A percentile compares a stretch with the other conserved stretches of the same genome.
Evolutionary conservation across 352 stramenopile genomes (phyloP).

Genomic region (Pythium insidiosum): DNA sequence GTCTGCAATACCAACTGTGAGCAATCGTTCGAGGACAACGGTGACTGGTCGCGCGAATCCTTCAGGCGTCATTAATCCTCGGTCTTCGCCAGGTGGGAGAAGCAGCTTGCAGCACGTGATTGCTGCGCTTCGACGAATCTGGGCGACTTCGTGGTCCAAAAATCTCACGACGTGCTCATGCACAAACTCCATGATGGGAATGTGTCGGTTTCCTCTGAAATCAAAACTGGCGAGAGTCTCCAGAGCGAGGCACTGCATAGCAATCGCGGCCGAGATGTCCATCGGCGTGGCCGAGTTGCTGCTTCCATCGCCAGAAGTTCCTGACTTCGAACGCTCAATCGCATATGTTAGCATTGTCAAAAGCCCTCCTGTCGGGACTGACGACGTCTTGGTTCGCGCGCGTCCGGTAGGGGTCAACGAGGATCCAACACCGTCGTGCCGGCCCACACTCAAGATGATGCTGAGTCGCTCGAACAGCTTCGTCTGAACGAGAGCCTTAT

Average conservation of each 20-base stretch:
- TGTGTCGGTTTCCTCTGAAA: conserved; percentile 77
- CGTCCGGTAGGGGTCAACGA: conserved; percentile 51
- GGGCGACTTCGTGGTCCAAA: conserved; percentile 76
- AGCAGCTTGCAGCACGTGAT: conserved; percentile 85
- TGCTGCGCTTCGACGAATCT: conserved; percentile 80
- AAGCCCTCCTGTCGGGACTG: conserved; percentile 56
- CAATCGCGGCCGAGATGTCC: conserved; percentile 44
- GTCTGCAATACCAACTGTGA: conserved; percentile 83
- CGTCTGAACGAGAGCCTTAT: conserved; percentile 73
- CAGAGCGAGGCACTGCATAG: conserved; percentile 77
- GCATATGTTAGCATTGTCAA: conserved; percentile 65
- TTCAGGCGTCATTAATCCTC: conserved; percentile 46
- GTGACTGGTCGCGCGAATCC: conserved; percentile 69
- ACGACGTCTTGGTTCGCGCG: conserved; percentile 62
- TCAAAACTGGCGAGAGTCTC: conserved; percentile 84
- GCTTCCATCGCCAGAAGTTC: conserved; percentile 26
- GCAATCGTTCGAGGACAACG: conserved; percentile 65
- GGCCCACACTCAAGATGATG: conserved; percentile 42
- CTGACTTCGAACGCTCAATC: conserved; percentile 33
- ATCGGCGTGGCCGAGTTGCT: conserved; percentile 12
- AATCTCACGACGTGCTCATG: conserved; percentile 86
- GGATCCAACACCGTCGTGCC: conserved; percentile 35
- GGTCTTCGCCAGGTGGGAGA: conserved; percentile 59
- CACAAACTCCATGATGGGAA: conserved; percentile 85
- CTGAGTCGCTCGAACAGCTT: conserved; percentile 82